Evolutionary conservation across 805 yeast species (phyloP).

Genomic region (Lachancea fermentati): DNA sequence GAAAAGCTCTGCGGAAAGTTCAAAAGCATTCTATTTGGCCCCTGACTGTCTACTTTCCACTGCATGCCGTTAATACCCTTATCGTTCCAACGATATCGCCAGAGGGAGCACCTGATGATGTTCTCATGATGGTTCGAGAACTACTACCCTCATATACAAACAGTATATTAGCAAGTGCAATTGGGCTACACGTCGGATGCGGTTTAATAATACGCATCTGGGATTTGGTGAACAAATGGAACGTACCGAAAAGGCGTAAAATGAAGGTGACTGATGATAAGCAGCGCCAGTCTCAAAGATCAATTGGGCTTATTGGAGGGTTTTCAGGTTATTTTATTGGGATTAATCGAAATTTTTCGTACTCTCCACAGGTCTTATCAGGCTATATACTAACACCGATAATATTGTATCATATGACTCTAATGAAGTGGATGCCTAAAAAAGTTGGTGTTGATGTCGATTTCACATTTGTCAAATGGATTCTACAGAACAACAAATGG

Average conservation of each 20-base stretch:
- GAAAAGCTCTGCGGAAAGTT: conserved; percentile 10
- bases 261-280: conserved; percentile 10
- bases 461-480: conserved; percentile 22
- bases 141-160: conserved; percentile 19
- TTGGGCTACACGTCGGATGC: conserved; percentile 7
- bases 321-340: conserved; percentile 24
- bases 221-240: conserved; percentile 7
- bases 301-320: conserved; percentile 23
- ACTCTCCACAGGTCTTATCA: conserved; percentile 20
- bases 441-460: conserved; percentile 14
- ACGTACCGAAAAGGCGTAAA: conserved; percentile 5
- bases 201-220: conserved; percentile 16
- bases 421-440: conserved; percentile 20
- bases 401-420: conserved; percentile 16
- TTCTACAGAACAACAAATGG: conserved; percentile 17
- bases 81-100: conserved; percentile 19
- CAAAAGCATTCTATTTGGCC: conserved; percentile 25
- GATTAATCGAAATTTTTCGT: conserved; percentile 13
- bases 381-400: conserved; percentile 21
- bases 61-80: conserved; percentile 24
- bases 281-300: conserved; percentile 17
- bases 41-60: conserved; percentile 19
- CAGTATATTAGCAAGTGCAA: conserved; percentile 12
- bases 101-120: conserved; percentile 21
- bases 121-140: conserved; percentile 24